Percentiles rank a stretch among this genome's conserved stretches.
Conservation (phyloP, 768 basidiomycete species). For the Lactifluus rugatus region DNA sequence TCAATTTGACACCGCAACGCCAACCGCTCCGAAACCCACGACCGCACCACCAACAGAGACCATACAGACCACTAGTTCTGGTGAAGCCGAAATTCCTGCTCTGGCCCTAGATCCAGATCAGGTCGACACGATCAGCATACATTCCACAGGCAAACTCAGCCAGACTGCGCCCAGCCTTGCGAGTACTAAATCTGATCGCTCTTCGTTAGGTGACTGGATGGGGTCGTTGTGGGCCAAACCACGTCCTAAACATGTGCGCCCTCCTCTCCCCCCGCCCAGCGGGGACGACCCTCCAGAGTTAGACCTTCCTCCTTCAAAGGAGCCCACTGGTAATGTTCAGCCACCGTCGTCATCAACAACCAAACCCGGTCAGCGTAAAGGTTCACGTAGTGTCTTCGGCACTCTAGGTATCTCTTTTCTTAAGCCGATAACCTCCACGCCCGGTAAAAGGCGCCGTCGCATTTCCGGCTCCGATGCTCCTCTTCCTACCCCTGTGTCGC, state of each 20-base stretch:
- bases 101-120: not conserved
- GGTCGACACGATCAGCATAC: slow-evolving; percentile 8
- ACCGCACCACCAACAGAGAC: slow-evolving; percentile 8
- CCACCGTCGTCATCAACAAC: slow-evolving; percentile 12
- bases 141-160: slow-evolving; percentile 14
- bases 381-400: slow-evolving; percentile 59
- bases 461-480: slow-evolving; percentile 2
- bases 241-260: slow-evolving; percentile 27
- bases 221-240: slow-evolving; percentile 63
- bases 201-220: slow-evolving; percentile 61
- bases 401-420: slow-evolving; percentile 60
- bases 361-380: slow-evolving; percentile 31
- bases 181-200: slow-evolving; percentile 26
- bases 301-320: slow-evolving; percentile 11
- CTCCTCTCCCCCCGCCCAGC: slow-evolving; percentile 8
- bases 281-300: slow-evolving; percentile 5
- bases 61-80: not conserved
- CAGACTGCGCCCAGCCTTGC: slow-evolving; percentile 10
- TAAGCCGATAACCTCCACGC: slow-evolving; percentile 32
- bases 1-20: slow-evolving; percentile 12
- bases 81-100: not conserved
- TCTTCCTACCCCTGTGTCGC: not conserved
- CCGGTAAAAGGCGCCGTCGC: slow-evolving; percentile 17
- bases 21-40: slow-evolving; percentile 11
- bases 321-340: slow-evolving; percentile 12